These are phyloP conservation scores for Saccharomycopsis javanensis DNA, from an alignment of 805 yeast genomes.

Conservation along the genomic window DNA sequence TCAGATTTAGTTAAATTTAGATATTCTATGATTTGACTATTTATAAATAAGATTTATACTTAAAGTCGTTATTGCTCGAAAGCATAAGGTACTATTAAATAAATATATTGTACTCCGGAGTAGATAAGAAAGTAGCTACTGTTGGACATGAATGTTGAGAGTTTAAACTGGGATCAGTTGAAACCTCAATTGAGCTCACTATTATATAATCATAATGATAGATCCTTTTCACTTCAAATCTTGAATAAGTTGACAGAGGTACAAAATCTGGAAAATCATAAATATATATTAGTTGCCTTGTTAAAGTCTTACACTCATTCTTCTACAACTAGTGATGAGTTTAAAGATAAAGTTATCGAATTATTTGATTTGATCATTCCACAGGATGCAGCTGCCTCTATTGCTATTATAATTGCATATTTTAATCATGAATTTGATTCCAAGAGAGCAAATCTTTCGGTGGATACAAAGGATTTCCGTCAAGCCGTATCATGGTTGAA, in stretches of 20 bases:
- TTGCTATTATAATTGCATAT: background rate
- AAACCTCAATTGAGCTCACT: conserved; percentile 4
- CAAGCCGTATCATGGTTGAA: conserved; percentile 6
- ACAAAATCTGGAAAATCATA: background rate
- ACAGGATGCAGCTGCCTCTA: background rate
- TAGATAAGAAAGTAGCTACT: background rate
- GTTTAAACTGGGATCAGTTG: conserved; percentile 1
- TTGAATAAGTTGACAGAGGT: background rate
- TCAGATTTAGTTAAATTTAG: background rate
- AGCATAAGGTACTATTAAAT: no score
- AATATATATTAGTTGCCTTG: background rate
- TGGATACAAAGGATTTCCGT: conserved; percentile 10
- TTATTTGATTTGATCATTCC: conserved; percentile 7
- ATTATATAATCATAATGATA: background rate
- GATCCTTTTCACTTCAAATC: background rate
- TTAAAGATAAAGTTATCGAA: background rate
- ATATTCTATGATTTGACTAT: no score
- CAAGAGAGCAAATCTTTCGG: conserved; percentile 3
- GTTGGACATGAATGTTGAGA: background rate
- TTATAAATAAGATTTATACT: no score
- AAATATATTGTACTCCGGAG: background rate
- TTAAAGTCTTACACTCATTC: conserved; percentile 8
- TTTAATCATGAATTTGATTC: background rate
- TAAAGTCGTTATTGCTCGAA: no score
- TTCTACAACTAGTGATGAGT: background rate